A percentile compares a stretch with the other conserved stretches of the same genome.
Evolutionary conservation across 257 asterid genomes (phyloP).

Genomic region (Salvia hispanica): DNA sequence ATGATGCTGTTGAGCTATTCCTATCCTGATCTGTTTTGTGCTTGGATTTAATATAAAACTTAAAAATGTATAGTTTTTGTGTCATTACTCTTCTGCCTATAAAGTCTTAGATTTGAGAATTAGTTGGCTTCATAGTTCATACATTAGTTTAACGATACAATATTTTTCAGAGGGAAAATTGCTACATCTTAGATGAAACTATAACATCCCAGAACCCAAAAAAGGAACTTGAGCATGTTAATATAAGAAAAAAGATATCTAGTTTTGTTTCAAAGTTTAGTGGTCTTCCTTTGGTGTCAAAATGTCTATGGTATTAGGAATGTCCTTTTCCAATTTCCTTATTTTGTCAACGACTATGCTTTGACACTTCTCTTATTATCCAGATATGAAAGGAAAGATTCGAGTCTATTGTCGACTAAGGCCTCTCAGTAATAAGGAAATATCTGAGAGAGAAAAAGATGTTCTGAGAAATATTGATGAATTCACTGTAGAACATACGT

Average conservation of each 20-base stretch:
- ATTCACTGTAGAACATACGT: conserved; percentile 83
- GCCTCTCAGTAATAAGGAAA: conserved; percentile 85
- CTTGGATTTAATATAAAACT: background rate
- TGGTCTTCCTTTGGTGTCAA: conserved; percentile 4
- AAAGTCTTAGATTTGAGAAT: background rate
- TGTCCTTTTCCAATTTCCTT: background rate
- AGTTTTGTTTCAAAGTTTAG: conserved; percentile 10
- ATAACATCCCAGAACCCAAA: background rate
- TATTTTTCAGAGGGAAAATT: conserved; percentile 1
- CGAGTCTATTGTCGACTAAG: conserved; percentile 93
- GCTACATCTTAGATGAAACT: background rate
- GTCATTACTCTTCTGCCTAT: background rate
- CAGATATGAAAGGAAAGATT: conserved; percentile 97
- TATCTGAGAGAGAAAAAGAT: conserved; percentile 60
- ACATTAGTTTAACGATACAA: background rate
- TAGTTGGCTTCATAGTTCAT: background rate
- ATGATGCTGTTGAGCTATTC: background rate
- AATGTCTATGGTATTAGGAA: background rate
- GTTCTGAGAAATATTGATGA: conserved; percentile 67
- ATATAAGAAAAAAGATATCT: background rate
- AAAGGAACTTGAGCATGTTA: background rate
- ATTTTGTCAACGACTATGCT: conserved; percentile 18
- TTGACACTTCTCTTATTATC: conserved; percentile 26
- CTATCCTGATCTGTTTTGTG: background rate
- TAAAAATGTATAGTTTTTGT: background rate